Evolutionary conservation across 2,329 filamentous ascomycete species (phyloP).

Genomic region (Ophiocordyceps camponoti-saundersi): DNA sequence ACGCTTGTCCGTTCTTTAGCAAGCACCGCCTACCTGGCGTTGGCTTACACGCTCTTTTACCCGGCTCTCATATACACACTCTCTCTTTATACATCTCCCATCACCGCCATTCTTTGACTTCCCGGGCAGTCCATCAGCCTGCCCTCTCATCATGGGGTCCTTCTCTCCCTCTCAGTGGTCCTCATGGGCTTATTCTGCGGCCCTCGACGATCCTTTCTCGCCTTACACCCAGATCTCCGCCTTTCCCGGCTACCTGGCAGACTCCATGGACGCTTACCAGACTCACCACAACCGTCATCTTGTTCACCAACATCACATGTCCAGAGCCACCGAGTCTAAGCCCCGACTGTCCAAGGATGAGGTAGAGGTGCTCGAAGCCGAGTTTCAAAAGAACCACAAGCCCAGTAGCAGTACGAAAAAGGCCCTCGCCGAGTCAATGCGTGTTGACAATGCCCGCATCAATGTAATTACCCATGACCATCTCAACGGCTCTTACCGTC

Average conservation of each 20-base stretch:
- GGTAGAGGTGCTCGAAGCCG: constrained; percentile 39
- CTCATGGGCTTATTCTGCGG: constrained; percentile 15
- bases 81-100: neutral
- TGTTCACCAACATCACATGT: constrained; percentile 19
- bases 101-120: neutral
- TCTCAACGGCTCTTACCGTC: neutral
- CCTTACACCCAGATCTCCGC: constrained; percentile 13
- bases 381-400: constrained; percentile 48
- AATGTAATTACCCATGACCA: constrained; percentile 27
- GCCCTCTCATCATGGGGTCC: constrained; percentile 11
- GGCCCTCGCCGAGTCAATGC: constrained; percentile 41
- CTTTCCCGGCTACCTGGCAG: constrained; percentile 18
- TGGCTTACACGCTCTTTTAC: constrained; percentile 1
- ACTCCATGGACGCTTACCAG: constrained; percentile 21
- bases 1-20: neutral
- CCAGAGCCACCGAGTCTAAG: constrained; percentile 28
- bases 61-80: neutral
- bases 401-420: constrained; percentile 45
- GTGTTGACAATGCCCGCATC: constrained; percentile 45
- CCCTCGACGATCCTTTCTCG: constrained; percentile 11
- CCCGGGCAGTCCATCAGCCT: too few relatives aligned
- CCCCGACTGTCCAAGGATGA: constrained; percentile 40
- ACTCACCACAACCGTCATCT: constrained; percentile 17
- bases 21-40: neutral
- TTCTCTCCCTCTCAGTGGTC: constrained; percentile 19